These are phyloP conservation scores for Tubosaeta sp. DNA, from an alignment of 768 basidiomycete genomes.

Conservation along the genomic window DNA sequence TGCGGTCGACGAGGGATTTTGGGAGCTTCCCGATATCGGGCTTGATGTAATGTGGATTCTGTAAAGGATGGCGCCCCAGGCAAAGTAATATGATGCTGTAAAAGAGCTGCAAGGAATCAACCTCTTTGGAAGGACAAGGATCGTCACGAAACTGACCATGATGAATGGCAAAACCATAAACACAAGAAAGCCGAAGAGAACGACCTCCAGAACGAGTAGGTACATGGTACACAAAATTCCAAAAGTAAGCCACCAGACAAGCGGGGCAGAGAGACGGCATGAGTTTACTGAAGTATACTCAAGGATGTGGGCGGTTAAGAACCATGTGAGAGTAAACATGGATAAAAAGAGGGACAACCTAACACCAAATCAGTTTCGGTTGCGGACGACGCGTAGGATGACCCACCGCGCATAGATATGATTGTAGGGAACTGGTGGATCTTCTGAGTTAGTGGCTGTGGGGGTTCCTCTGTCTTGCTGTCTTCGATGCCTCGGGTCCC, in stretches of 20 bases:
- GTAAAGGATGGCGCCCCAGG: constrained; percentile 75
- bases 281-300: constrained; percentile 72
- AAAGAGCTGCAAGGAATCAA: constrained; percentile 45
- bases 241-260: constrained; percentile 85
- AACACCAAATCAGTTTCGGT: constrained; percentile 13
- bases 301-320: constrained; percentile 74
- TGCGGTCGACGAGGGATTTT: constrained; percentile 66
- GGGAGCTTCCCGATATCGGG: constrained; percentile 77
- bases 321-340: constrained; percentile 75
- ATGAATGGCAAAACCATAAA: constrained; percentile 77
- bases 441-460: constrained; percentile 20
- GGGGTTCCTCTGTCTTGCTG: constrained; percentile 20
- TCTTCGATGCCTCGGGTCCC: constrained; percentile 15
- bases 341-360: constrained; percentile 62
- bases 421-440: constrained; percentile 22
- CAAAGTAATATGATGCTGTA: constrained; percentile 79
- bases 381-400: neutral
- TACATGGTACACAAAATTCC: constrained; percentile 79
- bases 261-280: constrained; percentile 70
- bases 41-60: constrained; percentile 67
- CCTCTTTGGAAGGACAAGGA: neutral
- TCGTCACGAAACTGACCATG: constrained; percentile 50
- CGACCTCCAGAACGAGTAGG: constrained; percentile 65
- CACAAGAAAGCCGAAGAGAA: constrained; percentile 70
- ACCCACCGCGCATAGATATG: constrained; percentile 29